phyloP scores from a whole-genome alignment of 768 basidiomycete genomes.

The Scleroderma citrinum region DNA sequence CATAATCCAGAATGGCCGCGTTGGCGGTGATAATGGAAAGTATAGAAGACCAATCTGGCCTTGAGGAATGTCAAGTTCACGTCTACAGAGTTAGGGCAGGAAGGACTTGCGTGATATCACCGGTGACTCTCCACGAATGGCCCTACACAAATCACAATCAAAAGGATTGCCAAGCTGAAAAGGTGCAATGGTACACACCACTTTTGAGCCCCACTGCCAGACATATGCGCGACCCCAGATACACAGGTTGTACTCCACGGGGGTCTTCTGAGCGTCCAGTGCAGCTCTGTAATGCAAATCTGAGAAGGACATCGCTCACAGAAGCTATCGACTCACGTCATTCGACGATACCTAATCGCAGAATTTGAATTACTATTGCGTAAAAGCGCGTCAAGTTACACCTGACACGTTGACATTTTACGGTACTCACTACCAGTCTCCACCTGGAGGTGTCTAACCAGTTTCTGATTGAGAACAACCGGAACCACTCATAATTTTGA shows the following conservation, averaged over 20 bases:
- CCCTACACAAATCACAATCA: constrained; percentile 27
- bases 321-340: constrained; percentile 36
- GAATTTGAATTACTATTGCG: constrained; percentile 46
- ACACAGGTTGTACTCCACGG: constrained; percentile 46
- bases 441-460: constrained; percentile 29
- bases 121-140: constrained; percentile 51
- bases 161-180: too few species aligned
- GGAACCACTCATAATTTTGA: neutral
- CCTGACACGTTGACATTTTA: neutral
- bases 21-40: constrained; percentile 40
- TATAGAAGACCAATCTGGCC: constrained; percentile 46
- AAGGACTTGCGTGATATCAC: constrained; percentile 34
- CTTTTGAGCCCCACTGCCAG: constrained; percentile 54
- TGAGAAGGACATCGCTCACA: neutral
- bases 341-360: constrained; percentile 50
- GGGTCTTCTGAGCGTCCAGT: constrained; percentile 36
- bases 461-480: neutral
- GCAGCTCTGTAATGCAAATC: constrained; percentile 32
- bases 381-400: neutral
- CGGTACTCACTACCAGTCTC: constrained; percentile 45
- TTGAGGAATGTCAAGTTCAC: constrained; percentile 9
- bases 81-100: neutral
- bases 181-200: constrained; percentile 26
- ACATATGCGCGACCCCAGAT: constrained; percentile 52
- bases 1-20: constrained; percentile 33